Evolutionary conservation across 1,284 basidiomycete genomes (phyloP).

Genomic region (Ustilago esculenta): DNA sequence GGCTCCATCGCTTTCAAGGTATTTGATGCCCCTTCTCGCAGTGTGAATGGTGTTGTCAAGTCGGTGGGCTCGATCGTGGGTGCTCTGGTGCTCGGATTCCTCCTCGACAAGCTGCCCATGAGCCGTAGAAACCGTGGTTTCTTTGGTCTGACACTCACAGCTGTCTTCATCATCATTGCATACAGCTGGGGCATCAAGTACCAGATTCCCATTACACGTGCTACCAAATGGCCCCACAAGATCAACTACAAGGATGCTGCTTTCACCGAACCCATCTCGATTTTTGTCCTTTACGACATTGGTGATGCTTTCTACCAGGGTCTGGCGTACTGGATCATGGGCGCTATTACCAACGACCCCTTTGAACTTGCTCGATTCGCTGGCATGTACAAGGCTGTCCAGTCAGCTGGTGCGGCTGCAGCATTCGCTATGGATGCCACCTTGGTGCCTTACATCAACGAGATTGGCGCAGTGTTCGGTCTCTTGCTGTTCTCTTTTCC

Average conservation of each 20-base stretch:
- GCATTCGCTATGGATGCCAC: constrained; percentile 51
- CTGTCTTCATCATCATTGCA: constrained; percentile 22
- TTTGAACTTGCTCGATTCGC: constrained; percentile 53
- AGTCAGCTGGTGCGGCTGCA: constrained; percentile 50
- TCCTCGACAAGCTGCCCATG: constrained; percentile 46
- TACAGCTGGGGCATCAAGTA: constrained; percentile 39
- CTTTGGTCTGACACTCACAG: constrained; percentile 18
- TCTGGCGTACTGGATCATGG: constrained; percentile 53
- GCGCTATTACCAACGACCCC: constrained; percentile 56
- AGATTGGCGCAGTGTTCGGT: constrained; percentile 35
- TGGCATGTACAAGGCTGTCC: constrained; percentile 53
- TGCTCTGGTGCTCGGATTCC: constrained; percentile 28
- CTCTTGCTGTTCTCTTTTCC: constrained; percentile 32
- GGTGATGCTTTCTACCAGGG: constrained; percentile 44
- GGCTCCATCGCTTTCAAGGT: constrained; percentile 29
- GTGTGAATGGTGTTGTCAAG: constrained; percentile 34
- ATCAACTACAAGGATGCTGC: constrained; percentile 26
- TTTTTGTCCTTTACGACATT: constrained; percentile 31
- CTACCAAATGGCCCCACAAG: constrained; percentile 24
- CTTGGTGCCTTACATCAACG: constrained; percentile 28
- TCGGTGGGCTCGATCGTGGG: constrained; percentile 27
- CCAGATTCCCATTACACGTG: constrained; percentile 44
- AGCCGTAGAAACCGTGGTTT: constrained; percentile 28
- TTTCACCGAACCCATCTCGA: constrained; percentile 34
- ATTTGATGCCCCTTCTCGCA: constrained; percentile 17